Evolutionary conservation across 495 filamentous ascomycete genomes (phyloP), one percentile per base, ranked within the genome.

Genomic region (Thermothielavioides terrestris): DNA sequence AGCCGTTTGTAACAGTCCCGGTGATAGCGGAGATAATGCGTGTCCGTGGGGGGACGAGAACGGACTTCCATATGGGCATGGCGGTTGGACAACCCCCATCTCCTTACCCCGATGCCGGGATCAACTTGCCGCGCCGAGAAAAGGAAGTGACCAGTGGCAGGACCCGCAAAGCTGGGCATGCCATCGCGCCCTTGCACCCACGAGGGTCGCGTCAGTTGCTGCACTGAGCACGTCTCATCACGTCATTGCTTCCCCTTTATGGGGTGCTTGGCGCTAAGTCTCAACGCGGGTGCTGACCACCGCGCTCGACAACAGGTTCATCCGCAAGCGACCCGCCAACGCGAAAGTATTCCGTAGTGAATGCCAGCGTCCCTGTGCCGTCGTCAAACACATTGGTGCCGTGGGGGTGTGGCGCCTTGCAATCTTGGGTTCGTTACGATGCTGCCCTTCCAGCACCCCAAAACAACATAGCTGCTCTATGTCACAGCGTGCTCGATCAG

Each of bases 201-300:
- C 14, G 15, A 23, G 31, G 35, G 42, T 58, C 37, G 48, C 55
- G 55, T 53, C 51, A 60, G 43, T n/a, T 30, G 20, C 34, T 22
- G 25, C 34, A 37, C 12, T 31, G 45, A 61, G 49, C 56, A 61
- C 59, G 59, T 43, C 38, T 59, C 50, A 56, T 58, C 53, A 56
- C 59, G 59, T 37, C 45, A 61, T 59, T 18, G 18, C 22, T 12
- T 14, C 17, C 23, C 39, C 28, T 5, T 31, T 17, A 45, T 31
- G 3, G 25, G 28, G 34, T 12, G 11, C 30, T 42, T 50, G 48
- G 38, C 38, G 17, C 15, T 8, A 3, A 20, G 2, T n/a, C 31
- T n/a, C 18, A 12, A 6, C 2, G 18, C 9, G 1, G 1, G 23
- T 28, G 25, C 1, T 25, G n/a, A 14, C 25, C 20, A 9, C 3